These are phyloP conservation scores for Venturia oleaginea DNA, from an alignment of 2,329 filamentous ascomycete species.

Conservation along the genomic window DNA sequence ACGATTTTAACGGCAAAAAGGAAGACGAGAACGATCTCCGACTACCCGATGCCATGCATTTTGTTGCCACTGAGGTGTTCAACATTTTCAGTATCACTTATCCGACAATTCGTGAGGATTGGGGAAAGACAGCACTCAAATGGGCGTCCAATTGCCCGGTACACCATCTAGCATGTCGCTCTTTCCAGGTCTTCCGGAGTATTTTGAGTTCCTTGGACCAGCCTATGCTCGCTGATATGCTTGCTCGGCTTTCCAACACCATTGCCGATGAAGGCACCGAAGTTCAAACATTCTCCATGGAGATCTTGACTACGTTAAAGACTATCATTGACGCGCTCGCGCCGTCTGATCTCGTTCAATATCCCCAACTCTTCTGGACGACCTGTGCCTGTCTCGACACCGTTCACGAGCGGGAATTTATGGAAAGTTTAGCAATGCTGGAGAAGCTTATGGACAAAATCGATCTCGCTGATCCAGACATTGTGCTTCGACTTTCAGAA, in stretches of 20 bases:
- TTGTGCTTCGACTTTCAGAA: constrained; percentile 64
- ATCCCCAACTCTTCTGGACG: constrained; percentile 96
- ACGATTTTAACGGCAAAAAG: constrained; percentile 75
- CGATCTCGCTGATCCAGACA: constrained; percentile 61
- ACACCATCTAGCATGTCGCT: constrained; percentile 86
- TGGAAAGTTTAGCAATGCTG: constrained; percentile 85
- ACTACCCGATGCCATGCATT: constrained; percentile 80
- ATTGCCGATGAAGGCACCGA: constrained; percentile 90
- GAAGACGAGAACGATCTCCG: constrained; percentile 65
- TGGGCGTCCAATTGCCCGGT: constrained; percentile 98
- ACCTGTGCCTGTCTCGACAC: constrained; percentile 94
- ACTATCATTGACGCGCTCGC: constrained; percentile 82
- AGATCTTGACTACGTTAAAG: constrained; percentile 89
- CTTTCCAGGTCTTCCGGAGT: constrained; percentile 94
- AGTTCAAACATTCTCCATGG: constrained; percentile 95
- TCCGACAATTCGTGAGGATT: constrained; percentile 79
- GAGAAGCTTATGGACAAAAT: constrained; percentile 77
- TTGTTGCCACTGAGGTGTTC: constrained; percentile 72
- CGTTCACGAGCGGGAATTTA: constrained; percentile 90
- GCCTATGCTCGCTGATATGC: constrained; percentile 92
- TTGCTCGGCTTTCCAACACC: constrained; percentile 88
- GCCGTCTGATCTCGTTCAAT: constrained; percentile 69
- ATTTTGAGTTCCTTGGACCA: constrained; percentile 86
- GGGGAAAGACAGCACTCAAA: constrained; percentile 79
- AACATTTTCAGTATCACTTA: constrained; percentile 78